Evolutionary conservation across 2,329 filamentous ascomycete species (phyloP).

Genomic region (Cordyceps javanica): DNA sequence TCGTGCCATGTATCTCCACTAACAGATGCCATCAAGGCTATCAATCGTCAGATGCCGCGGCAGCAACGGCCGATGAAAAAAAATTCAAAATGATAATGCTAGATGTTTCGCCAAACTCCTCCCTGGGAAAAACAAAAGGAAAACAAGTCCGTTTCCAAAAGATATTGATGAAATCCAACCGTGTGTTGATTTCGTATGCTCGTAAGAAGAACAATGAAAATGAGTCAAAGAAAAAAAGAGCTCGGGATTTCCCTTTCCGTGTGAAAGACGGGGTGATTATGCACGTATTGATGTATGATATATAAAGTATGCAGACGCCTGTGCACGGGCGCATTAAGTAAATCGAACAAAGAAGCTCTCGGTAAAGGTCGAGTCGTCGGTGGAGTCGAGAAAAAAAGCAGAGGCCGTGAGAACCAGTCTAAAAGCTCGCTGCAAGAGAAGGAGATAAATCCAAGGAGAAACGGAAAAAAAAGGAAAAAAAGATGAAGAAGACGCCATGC

Average conservation of each 20-base stretch:
- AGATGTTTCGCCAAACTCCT: slow-evolving; percentile 8
- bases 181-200: slow-evolving; percentile 8
- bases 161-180: slow-evolving; percentile 6
- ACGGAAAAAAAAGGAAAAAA: neutral
- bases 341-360: neutral
- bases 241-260: slow-evolving; percentile 2
- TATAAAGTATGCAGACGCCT: slow-evolving; percentile 9
- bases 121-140: neutral
- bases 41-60: neutral
- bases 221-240: neutral
- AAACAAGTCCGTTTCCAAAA: slow-evolving; percentile 5
- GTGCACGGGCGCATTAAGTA: slow-evolving; percentile 10
- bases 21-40: slow-evolving; percentile 3
- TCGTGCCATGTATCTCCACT: neutral
- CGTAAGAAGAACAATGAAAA: neutral
- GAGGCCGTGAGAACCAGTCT: slow-evolving; percentile 10
- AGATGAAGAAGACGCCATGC: slow-evolving; percentile 11
- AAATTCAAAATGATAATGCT: slow-evolving; percentile 4
- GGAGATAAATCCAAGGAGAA: neutral
- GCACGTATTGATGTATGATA: neutral
- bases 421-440: neutral
- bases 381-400: neutral
- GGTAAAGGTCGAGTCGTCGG: neutral
- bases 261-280: neutral
- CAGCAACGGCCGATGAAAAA: neutral